These are phyloP conservation scores for Tulasnella sp. DNA, from an alignment of 768 basidiomycete genomes.

Conservation along the genomic window DNA sequence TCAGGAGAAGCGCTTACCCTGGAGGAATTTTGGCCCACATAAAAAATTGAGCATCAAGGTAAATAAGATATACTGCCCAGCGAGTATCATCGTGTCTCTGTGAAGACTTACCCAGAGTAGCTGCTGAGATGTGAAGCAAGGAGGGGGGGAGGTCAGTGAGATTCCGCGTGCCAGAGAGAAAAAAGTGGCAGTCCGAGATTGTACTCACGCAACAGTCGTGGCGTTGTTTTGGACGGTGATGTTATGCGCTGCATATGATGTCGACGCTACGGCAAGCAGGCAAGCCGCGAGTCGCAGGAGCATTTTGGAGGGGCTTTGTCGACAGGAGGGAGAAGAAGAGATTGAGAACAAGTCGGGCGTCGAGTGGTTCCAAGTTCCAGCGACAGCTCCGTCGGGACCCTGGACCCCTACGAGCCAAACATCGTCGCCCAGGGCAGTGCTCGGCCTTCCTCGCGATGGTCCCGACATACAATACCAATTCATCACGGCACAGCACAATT, in stretches of 20 bases:
- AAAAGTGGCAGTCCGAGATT: background rate
- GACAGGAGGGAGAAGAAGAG: background rate
- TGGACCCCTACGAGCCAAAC: background rate
- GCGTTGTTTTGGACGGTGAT: background rate
- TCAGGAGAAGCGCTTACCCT: constrained; percentile 11
- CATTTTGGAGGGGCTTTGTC: background rate
- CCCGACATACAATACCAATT: background rate
- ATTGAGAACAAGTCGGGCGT: background rate
- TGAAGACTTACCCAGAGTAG: constrained; percentile 3
- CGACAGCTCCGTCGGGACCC: background rate
- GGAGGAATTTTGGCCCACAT: background rate
- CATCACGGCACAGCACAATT: background rate
- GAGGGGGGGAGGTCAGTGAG: constrained; percentile 1
- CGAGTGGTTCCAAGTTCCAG: background rate
- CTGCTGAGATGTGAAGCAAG: background rate
- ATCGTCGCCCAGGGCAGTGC: background rate
- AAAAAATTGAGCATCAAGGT: background rate
- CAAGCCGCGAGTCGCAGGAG: constrained; percentile 6
- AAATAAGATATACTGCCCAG: background rate
- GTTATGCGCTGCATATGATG: constrained; percentile 11
- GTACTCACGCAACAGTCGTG: background rate
- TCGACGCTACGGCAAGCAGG: background rate
- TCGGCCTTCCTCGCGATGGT: background rate
- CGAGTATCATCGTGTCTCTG: background rate
- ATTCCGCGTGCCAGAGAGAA: background rate